These are phyloP conservation scores for Coniochaeta prunicola DNA, from an alignment of 2,329 filamentous ascomycete species.

Conservation along the genomic window DNA sequence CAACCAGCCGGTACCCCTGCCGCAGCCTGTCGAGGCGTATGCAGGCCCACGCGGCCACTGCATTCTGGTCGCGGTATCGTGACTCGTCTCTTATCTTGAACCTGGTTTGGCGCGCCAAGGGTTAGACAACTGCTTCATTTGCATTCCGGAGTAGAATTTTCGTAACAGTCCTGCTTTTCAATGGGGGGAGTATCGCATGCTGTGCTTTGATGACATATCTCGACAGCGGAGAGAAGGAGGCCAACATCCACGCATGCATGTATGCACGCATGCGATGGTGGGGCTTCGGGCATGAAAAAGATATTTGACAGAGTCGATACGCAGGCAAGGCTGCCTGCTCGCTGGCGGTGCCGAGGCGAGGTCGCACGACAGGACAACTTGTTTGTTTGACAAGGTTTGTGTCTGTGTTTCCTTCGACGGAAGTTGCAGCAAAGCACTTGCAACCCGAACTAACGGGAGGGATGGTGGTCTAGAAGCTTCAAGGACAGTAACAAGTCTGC, in stretches of 20 bases:
- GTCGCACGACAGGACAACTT: neutral
- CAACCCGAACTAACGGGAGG: neutral
- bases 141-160: neutral
- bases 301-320: neutral
- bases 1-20: slow-evolving; percentile 47
- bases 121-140: neutral
- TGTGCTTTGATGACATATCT: neutral
- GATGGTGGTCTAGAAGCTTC: neutral
- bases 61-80: slow-evolving; percentile 22
- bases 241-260: no score
- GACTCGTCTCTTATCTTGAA: slow-evolving; percentile 47
- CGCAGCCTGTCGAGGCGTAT: slow-evolving; percentile 52
- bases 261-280: neutral
- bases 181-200: neutral
- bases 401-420: neutral
- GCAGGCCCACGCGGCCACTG: slow-evolving; percentile 47
- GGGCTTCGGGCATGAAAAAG: neutral
- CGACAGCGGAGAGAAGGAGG: neutral
- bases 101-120: slow-evolving; percentile 21
- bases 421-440: neutral
- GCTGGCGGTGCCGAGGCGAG: neutral
- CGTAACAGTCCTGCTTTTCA: neutral
- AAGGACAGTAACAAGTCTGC: neutral
- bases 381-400: neutral
- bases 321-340: neutral